A percentile compares a stretch with the other conserved stretches of the same genome.
phyloP scores from a whole-genome alignment of 805 yeast species.

The Kuraishia floccosa region DNA sequence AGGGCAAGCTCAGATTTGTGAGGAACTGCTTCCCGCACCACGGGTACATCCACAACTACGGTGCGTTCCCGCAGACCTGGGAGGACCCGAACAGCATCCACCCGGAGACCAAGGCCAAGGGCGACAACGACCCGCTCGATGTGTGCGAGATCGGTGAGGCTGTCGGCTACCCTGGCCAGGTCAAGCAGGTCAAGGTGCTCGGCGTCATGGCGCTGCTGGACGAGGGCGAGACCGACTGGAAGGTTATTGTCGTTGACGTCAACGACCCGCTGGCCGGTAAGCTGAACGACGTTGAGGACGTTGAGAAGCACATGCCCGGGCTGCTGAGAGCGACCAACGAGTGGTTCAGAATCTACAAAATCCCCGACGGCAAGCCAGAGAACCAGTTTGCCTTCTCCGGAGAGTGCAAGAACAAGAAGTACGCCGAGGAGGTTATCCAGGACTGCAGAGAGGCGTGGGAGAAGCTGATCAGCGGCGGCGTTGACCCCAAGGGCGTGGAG shows the following conservation, averaged over 20 bases:
- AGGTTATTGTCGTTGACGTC: slow-evolving; percentile 79
- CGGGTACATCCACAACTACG: slow-evolving; percentile 97
- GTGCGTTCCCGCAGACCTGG: slow-evolving; percentile 96
- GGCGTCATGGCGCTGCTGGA: slow-evolving; percentile 94
- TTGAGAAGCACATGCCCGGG: slow-evolving; percentile 84
- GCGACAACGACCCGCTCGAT: slow-evolving; percentile 83
- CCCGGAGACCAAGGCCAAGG: slow-evolving; percentile 58
- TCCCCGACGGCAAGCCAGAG: slow-evolving; percentile 96
- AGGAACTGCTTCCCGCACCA: slow-evolving; percentile 98
- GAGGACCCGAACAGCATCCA: slow-evolving; percentile 58
- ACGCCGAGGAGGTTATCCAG: slow-evolving; percentile 74
- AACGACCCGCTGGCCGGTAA: slow-evolving; percentile 84
- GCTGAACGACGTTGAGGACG: slow-evolving; percentile 85
- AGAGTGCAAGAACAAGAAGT: slow-evolving; percentile 75
- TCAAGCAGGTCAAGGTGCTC: slow-evolving; percentile 81
- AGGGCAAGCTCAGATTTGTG: slow-evolving; percentile 91
- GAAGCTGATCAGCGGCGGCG: slow-evolving; percentile 54
- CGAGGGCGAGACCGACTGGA: slow-evolving; percentile 88
- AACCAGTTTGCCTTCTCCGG: slow-evolving; percentile 97
- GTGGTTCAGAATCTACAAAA: slow-evolving; percentile 97
- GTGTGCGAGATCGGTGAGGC: slow-evolving; percentile 73
- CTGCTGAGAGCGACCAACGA: slow-evolving; percentile 87
- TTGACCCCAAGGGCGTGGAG: slow-evolving; percentile 53
- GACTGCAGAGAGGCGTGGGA: slow-evolving; percentile 86
- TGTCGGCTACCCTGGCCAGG: slow-evolving; percentile 56